These are phyloP conservation scores for Zoysia matrella DNA, from an alignment of 202 grass and related monocot species.

Conservation along the genomic window DNA sequence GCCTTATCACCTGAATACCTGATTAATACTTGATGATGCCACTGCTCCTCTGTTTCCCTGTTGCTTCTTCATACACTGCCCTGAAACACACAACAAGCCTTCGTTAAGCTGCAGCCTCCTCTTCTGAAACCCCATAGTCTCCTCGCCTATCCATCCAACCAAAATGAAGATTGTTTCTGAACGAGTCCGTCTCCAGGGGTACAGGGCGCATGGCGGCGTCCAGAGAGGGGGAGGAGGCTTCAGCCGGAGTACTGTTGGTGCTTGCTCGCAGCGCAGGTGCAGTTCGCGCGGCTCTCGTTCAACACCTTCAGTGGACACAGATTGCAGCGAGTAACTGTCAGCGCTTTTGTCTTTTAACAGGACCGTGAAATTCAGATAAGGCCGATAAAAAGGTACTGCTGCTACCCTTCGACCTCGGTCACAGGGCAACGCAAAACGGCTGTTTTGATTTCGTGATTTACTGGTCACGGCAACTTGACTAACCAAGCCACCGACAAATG, in stretches of 20 bases:
- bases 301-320: conserved; percentile 55
- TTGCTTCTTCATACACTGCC: neutral
- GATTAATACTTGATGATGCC: conserved; percentile 51
- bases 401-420: conserved; percentile 34
- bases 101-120: conserved; percentile 22
- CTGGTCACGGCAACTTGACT: conserved; percentile 23
- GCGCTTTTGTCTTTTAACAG: neutral
- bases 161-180: too few species aligned
- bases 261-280: conserved; percentile 68
- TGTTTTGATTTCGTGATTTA: conserved; percentile 46
- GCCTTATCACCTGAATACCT: neutral
- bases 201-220: conserved; percentile 18
- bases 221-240: conserved; percentile 12
- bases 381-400: neutral
- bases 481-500: conserved; percentile 4
- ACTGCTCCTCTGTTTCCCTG: conserved; percentile 38
- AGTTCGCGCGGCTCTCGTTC: conserved; percentile 42
- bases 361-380: conserved; percentile 45
- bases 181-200: neutral
- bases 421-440: conserved; percentile 1
- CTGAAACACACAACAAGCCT: conserved; percentile 20
- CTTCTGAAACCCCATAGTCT: too few species aligned
- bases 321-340: conserved; percentile 31
- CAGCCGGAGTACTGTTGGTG: conserved; percentile 58
- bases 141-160: too few species aligned